Evolutionary conservation across 441 rosid genomes (phyloP), one percentile per base, ranked within the genome.

Genomic region (Mallotus repandus): DNA sequence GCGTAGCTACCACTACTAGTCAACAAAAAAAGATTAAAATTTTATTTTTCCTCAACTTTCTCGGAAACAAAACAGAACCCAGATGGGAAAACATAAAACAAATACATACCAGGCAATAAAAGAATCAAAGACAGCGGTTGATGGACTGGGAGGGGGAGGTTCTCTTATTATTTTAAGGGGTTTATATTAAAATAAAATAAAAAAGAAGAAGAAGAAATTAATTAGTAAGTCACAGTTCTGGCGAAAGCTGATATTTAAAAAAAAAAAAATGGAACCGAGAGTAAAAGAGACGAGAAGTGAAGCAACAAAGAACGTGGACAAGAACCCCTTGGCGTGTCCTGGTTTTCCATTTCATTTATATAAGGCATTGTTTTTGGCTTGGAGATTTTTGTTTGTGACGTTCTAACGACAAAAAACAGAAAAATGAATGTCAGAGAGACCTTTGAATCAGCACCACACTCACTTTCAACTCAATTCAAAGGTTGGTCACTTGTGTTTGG

Each of bases 31-130:
- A 63, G 18, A 21, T 2, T 1, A 2, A 15, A 46, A 32, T 1
- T 35, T 35, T 3, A 1, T 1, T 35, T 35, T 35, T 29, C 72
- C 18, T 2, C 16, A 18, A 58, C 12, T 57, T 66, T 54, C 56
- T 52, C 15, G 15, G 14, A 62, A 72, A 74, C 29, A 19, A 70
- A 50, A 52, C 65, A 77, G 57, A 63, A 64, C 72, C 82, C 84
- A 76, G 72, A 63, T 67, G 72, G 63, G 54, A 35, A 66, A 49
- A 48, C 5, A 45, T 16, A 70, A 46, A 16, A 22, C 63, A 70
- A 70, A 58, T 5, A 69, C 80, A 63, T 55, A 76, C 78, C 65
- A 46, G 68, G 15, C 41, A 45, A 55, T 46, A 18, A 16, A 68
- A 65, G 76, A 71, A 73, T 70, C 64, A 69, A 21, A 52, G 41